phyloP scores from a whole-genome alignment of 768 basidiomycete species.

The Auricularia sp. region DNA sequence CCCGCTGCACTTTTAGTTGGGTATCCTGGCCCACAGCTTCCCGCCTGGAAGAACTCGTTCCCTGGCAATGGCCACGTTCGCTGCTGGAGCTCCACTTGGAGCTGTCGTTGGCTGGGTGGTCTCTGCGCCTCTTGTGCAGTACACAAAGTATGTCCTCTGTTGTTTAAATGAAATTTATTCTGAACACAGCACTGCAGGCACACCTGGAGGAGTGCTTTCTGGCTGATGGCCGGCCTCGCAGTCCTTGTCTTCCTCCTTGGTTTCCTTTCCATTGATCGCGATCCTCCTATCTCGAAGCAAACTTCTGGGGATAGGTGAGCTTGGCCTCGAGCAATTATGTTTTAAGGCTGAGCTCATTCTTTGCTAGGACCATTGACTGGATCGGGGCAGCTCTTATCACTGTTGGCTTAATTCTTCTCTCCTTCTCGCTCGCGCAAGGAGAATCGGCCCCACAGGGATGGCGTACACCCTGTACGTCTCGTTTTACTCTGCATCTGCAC shows the following conservation, averaged over 20 bases:
- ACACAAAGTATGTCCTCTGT: slow-evolving; percentile 12
- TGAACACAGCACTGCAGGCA: background rate
- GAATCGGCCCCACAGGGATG: slow-evolving; percentile 47
- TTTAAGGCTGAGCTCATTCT: background rate
- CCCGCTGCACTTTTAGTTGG: slow-evolving; percentile 36
- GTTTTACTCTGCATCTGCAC: background rate
- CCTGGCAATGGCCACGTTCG: slow-evolving; percentile 71
- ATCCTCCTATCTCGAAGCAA: slow-evolving; percentile 25
- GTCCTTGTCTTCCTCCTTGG: slow-evolving; percentile 42
- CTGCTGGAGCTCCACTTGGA: slow-evolving; percentile 78
- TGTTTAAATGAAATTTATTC: too few species aligned
- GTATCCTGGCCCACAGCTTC: slow-evolving; percentile 74
- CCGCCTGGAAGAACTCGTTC: slow-evolving; percentile 57
- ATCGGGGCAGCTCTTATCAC: slow-evolving; percentile 63
- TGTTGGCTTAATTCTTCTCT: slow-evolving; percentile 53
- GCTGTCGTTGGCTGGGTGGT: slow-evolving; percentile 58
- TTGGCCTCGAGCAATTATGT: background rate
- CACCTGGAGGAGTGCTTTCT: slow-evolving; percentile 64
- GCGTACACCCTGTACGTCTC: slow-evolving; percentile 43
- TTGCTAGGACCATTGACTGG: slow-evolving; percentile 58
- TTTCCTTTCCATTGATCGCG: slow-evolving; percentile 50
- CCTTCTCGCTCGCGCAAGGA: slow-evolving; percentile 65
- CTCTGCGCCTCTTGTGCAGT: slow-evolving; percentile 64
- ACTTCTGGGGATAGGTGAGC: background rate
- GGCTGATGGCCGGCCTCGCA: slow-evolving; percentile 47